Percentiles rank a stretch among this genome's conserved stretches.
Evolutionary conservation across 495 filamentous ascomycete species (phyloP).

Genomic region (Podospora conica): DNA sequence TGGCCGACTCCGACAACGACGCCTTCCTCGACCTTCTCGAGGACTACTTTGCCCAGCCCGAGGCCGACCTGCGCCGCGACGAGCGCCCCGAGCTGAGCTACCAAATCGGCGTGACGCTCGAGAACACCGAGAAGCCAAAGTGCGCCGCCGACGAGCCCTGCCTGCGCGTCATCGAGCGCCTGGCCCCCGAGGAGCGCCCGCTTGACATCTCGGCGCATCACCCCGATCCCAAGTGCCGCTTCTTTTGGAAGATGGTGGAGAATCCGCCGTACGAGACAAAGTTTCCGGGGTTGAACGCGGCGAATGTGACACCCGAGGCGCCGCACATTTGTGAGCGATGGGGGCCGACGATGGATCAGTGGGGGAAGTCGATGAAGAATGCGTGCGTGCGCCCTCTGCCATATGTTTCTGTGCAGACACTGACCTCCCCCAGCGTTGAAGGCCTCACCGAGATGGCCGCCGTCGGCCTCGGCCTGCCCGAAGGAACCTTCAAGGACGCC

Average conservation of each 20-base stretch:
- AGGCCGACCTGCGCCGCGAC: conserved; percentile 32
- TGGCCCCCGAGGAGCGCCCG: conserved; percentile 41
- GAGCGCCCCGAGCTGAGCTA: conserved; percentile 45
- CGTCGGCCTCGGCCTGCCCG: conserved; percentile 41
- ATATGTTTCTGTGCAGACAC: not conserved
- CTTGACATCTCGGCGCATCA: conserved; percentile 41
- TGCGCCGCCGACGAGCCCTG: conserved; percentile 50
- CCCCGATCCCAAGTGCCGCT: conserved; percentile 46
- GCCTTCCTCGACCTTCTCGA: conserved; percentile 48
- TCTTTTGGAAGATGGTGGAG: conserved; percentile 48
- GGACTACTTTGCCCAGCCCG: conserved; percentile 49
- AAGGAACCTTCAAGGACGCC: conserved; percentile 39
- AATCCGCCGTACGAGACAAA: conserved; percentile 38
- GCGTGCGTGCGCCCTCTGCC: conserved; percentile 30
- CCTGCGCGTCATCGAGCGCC: conserved; percentile 40
- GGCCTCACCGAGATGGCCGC: conserved; percentile 45
- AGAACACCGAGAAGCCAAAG: conserved; percentile 51
- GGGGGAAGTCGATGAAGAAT: conserved; percentile 47
- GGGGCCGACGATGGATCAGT: conserved; percentile 41
- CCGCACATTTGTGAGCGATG: conserved; percentile 38
- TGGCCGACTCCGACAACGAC: conserved; percentile 42
- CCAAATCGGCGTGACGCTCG: conserved; percentile 49
- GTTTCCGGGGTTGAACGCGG: conserved; percentile 42
- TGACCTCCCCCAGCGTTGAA: conserved; percentile 31
- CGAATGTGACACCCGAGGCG: conserved; percentile 38